Conservation (phyloP, 2,329 filamentous ascomycete genomes). For the Nigrospora sphaerica region DNA sequence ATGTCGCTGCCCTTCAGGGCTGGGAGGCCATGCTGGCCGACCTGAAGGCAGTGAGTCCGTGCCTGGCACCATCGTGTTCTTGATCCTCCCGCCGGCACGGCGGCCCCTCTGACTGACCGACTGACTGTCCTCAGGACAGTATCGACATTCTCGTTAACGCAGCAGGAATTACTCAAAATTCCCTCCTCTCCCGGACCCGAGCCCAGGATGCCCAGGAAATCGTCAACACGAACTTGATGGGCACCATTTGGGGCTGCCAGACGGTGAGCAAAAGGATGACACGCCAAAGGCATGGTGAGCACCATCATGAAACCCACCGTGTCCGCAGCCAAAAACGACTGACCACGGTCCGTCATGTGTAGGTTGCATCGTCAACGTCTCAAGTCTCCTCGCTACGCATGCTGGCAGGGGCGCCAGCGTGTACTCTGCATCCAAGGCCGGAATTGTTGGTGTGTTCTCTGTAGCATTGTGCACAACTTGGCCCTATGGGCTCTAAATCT, state of each 20-base stretch:
- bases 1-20: constrained; percentile 8
- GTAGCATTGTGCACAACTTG: background rate
- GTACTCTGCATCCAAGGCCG: constrained; percentile 77
- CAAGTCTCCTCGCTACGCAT: constrained; percentile 65
- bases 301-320: background rate
- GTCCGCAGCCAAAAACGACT: background rate
- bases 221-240: constrained; percentile 63
- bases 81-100: too few species aligned
- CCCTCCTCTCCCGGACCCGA: constrained; percentile 50
- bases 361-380: constrained; percentile 75
- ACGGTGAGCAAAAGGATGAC: constrained; percentile 41
- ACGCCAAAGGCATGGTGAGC: constrained; percentile 21
- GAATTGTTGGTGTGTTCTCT: constrained; percentile 54
- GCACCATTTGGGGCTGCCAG: constrained; percentile 57
- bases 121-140: constrained; percentile 7
- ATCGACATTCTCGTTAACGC: constrained; percentile 67
- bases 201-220: constrained; percentile 46
- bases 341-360: constrained; percentile 1
- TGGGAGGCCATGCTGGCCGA: constrained; percentile 11
- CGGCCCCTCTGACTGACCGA: too few species aligned
- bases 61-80: too few species aligned
- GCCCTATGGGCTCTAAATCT: constrained; percentile 4
- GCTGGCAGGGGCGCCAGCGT: constrained; percentile 64
- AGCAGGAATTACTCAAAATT: constrained; percentile 64
- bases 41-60: constrained; percentile 5